These are phyloP conservation scores for Talaromyces borbonicus DNA, from an alignment of 495 filamentous ascomycete species.

Conservation along the genomic window DNA sequence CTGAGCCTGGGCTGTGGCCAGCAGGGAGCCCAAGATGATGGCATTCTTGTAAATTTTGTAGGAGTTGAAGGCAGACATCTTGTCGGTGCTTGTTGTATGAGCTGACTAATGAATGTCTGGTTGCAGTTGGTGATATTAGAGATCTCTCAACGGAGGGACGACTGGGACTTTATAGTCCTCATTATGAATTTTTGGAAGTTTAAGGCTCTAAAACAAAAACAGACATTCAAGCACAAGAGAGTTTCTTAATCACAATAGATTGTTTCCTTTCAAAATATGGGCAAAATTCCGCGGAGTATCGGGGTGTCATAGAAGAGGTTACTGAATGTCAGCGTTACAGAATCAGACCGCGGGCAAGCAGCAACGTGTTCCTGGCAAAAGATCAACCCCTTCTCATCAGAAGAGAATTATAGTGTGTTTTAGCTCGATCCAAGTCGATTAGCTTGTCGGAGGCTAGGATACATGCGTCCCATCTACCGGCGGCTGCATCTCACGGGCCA, in stretches of 20 bases:
- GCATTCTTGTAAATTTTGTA: slow-evolving; percentile 5
- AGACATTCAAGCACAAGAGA: background rate
- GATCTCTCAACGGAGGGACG: background rate
- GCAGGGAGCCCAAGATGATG: background rate
- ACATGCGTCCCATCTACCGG: slow-evolving; percentile 3
- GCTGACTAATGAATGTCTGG: background rate
- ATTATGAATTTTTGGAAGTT: too few species aligned
- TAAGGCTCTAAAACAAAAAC: too few species aligned
- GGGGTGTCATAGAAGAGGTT: background rate
- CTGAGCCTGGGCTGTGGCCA: slow-evolving; percentile 28
- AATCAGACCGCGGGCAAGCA: background rate
- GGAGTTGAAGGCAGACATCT: slow-evolving; percentile 4
- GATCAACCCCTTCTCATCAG: background rate
- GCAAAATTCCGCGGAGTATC: slow-evolving; percentile 3
- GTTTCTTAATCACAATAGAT: background rate
- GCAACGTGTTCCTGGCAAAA: background rate
- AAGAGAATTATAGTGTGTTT: background rate
- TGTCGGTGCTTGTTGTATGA: background rate
- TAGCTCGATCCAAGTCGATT: background rate
- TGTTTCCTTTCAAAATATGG: background rate
- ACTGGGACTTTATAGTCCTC: background rate
- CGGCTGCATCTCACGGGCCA: background rate
- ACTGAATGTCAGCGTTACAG: slow-evolving; percentile 3
- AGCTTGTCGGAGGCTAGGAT: background rate
- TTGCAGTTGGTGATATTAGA: background rate